Evolutionary conservation across 768 basidiomycete genomes (phyloP).

Genomic region (Rubroboletus satanas): DNA sequence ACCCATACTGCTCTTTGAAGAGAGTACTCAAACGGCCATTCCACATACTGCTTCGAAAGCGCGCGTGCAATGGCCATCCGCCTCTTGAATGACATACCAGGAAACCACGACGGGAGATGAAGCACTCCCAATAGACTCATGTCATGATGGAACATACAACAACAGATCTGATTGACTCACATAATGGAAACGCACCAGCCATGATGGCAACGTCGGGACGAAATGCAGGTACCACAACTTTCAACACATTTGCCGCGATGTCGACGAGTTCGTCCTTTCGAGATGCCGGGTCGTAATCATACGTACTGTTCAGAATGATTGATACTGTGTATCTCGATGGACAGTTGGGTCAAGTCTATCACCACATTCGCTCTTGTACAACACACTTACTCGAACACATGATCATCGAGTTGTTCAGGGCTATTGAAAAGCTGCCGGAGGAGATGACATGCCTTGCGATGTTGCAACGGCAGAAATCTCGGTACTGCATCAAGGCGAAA

Average conservation of each 20-base stretch:
- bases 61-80: background rate
- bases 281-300: background rate
- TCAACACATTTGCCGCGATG: background rate
- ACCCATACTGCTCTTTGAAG: conserved; percentile 3
- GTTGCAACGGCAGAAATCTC: background rate
- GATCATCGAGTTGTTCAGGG: background rate
- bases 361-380: background rate
- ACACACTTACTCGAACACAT: background rate
- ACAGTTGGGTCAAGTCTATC: too few species aligned
- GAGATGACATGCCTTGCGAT: conserved; percentile 2
- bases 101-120: background rate
- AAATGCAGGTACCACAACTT: background rate
- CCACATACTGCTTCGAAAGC: background rate
- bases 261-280: conserved; percentile 3
- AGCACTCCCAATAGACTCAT: background rate
- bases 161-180: background rate
- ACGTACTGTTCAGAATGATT: background rate
- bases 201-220: background rate
- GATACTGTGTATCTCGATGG: background rate
- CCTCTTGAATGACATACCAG: background rate
- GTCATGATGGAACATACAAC: background rate
- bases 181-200: background rate
- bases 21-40: background rate
- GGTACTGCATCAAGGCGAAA: background rate
- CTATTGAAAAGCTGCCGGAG: background rate